Conservation (phyloP, 2,329 filamentous ascomycete species). For the Diaporthe sp. region DNA sequence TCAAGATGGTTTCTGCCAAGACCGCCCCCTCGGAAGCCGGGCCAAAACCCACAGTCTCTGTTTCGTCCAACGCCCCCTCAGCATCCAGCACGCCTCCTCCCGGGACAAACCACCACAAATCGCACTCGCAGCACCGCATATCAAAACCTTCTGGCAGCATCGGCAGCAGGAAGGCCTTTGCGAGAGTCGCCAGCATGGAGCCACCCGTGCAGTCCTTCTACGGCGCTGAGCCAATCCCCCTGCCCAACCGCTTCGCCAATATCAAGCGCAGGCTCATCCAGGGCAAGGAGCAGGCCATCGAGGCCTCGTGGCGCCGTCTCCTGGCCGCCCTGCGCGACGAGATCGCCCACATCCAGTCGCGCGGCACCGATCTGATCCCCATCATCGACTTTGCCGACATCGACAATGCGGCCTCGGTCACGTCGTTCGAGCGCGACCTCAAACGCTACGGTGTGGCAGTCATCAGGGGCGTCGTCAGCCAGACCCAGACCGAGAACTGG, state of each 20-base stretch:
- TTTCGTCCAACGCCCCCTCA: slow-evolving; percentile 16
- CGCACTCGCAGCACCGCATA: slow-evolving; percentile 38
- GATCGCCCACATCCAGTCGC: slow-evolving; percentile 63
- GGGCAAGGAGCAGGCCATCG: slow-evolving; percentile 66
- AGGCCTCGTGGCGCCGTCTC: slow-evolving; percentile 67
- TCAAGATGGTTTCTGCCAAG: slow-evolving; percentile 38
- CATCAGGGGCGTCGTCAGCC: slow-evolving; percentile 73
- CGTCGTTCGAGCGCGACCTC: slow-evolving; percentile 68
- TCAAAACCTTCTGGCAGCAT: slow-evolving; percentile 37
- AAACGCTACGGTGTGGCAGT: slow-evolving; percentile 75
- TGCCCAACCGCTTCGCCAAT: slow-evolving; percentile 69
- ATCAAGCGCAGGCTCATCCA: slow-evolving; percentile 67
- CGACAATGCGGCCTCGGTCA: slow-evolving; percentile 59
- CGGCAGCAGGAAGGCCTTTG: slow-evolving; percentile 42
- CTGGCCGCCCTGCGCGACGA: slow-evolving; percentile 64
- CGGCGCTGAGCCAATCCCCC: slow-evolving; percentile 68
- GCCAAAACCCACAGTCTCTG: slow-evolving; percentile 27
- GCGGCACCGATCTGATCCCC: slow-evolving; percentile 66
- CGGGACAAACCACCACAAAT: slow-evolving; percentile 34
- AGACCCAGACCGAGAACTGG: slow-evolving; percentile 66
- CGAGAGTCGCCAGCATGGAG: slow-evolving; percentile 54
- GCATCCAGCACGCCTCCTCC: slow-evolving; percentile 16
- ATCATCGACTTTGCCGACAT: slow-evolving; percentile 67
- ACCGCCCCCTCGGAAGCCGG: slow-evolving; percentile 34
- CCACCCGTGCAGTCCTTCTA: slow-evolving; percentile 68